A percentile compares a stretch with the other conserved stretches of the same genome.
Conservation (phyloP, 768 basidiomycete genomes). For the Suillus ampliporus region DNA sequence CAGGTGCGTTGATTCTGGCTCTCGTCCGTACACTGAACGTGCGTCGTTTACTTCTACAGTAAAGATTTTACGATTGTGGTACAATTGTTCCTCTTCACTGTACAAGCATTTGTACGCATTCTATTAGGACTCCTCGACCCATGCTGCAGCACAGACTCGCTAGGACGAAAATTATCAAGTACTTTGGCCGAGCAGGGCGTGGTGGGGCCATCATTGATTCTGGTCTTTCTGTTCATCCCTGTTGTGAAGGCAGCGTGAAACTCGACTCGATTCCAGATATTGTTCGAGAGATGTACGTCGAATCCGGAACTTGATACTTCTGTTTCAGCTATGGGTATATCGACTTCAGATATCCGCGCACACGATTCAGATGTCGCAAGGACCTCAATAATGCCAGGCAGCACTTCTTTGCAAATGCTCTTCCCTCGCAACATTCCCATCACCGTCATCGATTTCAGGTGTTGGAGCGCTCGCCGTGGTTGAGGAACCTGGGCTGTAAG, state of each 20-base stretch:
- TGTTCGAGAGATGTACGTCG: too few relatives aligned
- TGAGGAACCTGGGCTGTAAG: conserved; percentile 63
- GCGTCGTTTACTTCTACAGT: conserved; percentile 41
- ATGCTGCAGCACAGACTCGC: conserved; percentile 43
- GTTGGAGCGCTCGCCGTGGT: conserved; percentile 42
- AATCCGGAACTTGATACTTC: too few relatives aligned
- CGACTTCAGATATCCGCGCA: background rate
- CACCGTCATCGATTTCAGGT: conserved; percentile 47
- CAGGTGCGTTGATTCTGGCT: conserved; percentile 52
- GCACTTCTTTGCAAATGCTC: too few relatives aligned
- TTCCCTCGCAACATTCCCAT: too few relatives aligned
- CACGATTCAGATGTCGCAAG: background rate
- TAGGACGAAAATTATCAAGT: conserved; percentile 72
- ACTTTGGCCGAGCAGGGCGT: conserved; percentile 77
- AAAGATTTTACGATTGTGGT: too few relatives aligned
- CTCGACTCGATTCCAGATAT: background rate
- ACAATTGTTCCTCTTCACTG: too few relatives aligned
- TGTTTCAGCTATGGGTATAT: too few relatives aligned
- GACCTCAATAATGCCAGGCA: too few relatives aligned
- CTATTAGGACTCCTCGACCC: conserved; percentile 9
- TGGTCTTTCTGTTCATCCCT: too few relatives aligned
- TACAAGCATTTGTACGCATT: conserved; percentile 80
- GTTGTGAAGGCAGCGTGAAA: background rate
- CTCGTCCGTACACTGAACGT: background rate
- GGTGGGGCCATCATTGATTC: conserved; percentile 37